A percentile compares a stretch with the other conserved stretches of the same genome.
These are phyloP conservation scores for Lactarius deliciosus DNA, from an alignment of 768 basidiomycete genomes.

Conservation along the genomic window DNA sequence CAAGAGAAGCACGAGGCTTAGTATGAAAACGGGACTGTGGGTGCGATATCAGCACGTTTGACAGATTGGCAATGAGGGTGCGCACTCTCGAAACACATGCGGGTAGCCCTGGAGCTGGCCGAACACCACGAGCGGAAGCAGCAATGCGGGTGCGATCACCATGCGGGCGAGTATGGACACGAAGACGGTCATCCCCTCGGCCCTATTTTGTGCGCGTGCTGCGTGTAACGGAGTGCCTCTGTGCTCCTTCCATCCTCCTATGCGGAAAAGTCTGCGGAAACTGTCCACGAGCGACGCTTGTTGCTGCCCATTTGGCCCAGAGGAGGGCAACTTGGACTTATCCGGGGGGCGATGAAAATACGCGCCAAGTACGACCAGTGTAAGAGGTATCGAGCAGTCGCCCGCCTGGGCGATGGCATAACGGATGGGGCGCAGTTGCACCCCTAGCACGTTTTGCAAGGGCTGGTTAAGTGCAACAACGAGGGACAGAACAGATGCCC, in stretches of 20 bases:
- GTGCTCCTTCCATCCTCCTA: constrained; percentile 26
- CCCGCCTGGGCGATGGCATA: constrained; percentile 66
- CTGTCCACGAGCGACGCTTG: constrained; percentile 40
- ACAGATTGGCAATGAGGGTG: constrained; percentile 30
- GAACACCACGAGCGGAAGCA: constrained; percentile 72
- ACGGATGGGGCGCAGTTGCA: constrained; percentile 61
- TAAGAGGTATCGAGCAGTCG: constrained; percentile 81
- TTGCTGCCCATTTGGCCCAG: constrained; percentile 6
- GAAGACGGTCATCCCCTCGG: constrained; percentile 78
- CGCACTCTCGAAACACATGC: constrained; percentile 72
- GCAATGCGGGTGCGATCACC: constrained; percentile 68
- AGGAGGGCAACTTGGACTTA: background rate
- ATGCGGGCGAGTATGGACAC: constrained; percentile 82
- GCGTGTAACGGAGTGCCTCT: constrained; percentile 4
- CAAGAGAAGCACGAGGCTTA: constrained; percentile 81
- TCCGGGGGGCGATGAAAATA: constrained; percentile 67
- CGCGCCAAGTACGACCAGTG: constrained; percentile 86
- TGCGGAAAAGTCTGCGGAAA: constrained; percentile 44
- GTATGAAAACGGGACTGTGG: constrained; percentile 79
- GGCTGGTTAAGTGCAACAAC: constrained; percentile 74
- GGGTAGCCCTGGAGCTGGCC: constrained; percentile 59
- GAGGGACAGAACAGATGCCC: constrained; percentile 72
- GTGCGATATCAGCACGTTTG: constrained; percentile 3
- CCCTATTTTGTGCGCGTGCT: constrained; percentile 39
- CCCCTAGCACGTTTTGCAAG: constrained; percentile 66